phyloP scores from a whole-genome alignment of 768 basidiomycete genomes.

The Mycena floridula region DNA sequence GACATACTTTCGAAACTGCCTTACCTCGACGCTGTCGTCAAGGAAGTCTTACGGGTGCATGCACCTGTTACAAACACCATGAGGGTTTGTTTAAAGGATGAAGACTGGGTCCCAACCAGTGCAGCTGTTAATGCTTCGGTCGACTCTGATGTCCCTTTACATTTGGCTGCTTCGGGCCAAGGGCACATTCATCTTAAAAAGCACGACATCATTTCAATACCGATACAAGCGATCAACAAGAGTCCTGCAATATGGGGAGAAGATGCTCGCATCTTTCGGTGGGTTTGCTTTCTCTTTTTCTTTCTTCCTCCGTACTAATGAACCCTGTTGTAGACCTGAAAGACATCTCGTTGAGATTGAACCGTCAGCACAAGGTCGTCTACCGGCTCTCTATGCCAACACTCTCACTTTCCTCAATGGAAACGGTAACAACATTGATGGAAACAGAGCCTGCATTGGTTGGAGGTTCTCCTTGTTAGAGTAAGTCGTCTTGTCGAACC shows the following conservation, averaged over 20 bases:
- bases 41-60: conserved; percentile 50
- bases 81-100: conserved; percentile 38
- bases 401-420: conserved; percentile 53
- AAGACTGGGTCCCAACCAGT: conserved; percentile 54
- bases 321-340: conserved; percentile 42
- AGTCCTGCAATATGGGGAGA: conserved; percentile 52
- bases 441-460: conserved; percentile 56
- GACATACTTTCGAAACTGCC: too few species aligned
- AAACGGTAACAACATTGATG: conserved; percentile 30
- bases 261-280: conserved; percentile 59
- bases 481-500: conserved; percentile 31
- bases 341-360: conserved; percentile 33
- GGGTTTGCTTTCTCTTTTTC: conserved; percentile 20
- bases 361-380: conserved; percentile 27
- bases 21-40: conserved; percentile 58
- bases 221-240: conserved; percentile 56
- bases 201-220: conserved; percentile 54
- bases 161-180: too few species aligned
- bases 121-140: too few species aligned
- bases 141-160: too few species aligned
- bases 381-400: conserved; percentile 49
- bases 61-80: conserved; percentile 55
- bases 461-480: conserved; percentile 55
- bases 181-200: conserved; percentile 34
- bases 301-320: conserved; percentile 15